These are phyloP conservation scores for Piper betle DNA, from an alignment of 164 flowering plant genomes.

Conservation along the genomic window DNA sequence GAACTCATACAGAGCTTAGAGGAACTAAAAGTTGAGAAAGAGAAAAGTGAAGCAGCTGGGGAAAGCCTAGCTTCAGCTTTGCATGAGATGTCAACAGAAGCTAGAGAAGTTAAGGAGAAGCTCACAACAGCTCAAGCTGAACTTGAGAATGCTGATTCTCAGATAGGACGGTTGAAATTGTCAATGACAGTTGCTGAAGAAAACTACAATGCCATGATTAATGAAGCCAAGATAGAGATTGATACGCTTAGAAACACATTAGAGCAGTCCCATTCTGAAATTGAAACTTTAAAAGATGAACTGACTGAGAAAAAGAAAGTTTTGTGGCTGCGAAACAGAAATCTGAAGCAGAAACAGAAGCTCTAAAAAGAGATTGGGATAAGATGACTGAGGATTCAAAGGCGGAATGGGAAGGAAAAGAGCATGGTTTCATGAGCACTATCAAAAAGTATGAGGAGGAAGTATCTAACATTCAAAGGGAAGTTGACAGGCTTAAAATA, in stretches of 20 bases:
- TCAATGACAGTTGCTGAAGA: slow-evolving; percentile 50
- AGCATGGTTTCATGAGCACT: slow-evolving; percentile 28
- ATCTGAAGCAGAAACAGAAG: slow-evolving; percentile 40
- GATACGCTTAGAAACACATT: slow-evolving; percentile 26
- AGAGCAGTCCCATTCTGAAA: slow-evolving; percentile 33
- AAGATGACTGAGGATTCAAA: slow-evolving; percentile 23
- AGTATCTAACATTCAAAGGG: slow-evolving; percentile 30
- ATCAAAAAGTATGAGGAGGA: slow-evolving; percentile 47
- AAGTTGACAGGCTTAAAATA: slow-evolving; percentile 36
- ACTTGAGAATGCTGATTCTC: slow-evolving; percentile 39
- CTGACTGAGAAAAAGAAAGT: slow-evolving; percentile 50
- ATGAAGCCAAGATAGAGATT: slow-evolving; percentile 59
- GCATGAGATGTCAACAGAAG: slow-evolving; percentile 80
- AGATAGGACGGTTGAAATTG: slow-evolving; percentile 54
- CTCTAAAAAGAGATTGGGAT: slow-evolving; percentile 32
- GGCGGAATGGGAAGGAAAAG: slow-evolving; percentile 63
- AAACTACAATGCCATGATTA: slow-evolving; percentile 64
- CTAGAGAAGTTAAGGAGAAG: slow-evolving; percentile 73
- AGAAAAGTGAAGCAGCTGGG: slow-evolving; percentile 83
- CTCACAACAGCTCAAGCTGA: slow-evolving; percentile 44
- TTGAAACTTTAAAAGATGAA: slow-evolving; percentile 33
- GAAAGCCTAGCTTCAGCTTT: slow-evolving; percentile 84
- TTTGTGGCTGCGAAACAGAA: slow-evolving; percentile 28
- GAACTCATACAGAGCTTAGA: slow-evolving; percentile 58
- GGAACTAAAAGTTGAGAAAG: slow-evolving; percentile 57